Base-by-base conservation (phyloP, 352 stramenopile genomes). In the Phytophthora fragariaefolia region DNA sequence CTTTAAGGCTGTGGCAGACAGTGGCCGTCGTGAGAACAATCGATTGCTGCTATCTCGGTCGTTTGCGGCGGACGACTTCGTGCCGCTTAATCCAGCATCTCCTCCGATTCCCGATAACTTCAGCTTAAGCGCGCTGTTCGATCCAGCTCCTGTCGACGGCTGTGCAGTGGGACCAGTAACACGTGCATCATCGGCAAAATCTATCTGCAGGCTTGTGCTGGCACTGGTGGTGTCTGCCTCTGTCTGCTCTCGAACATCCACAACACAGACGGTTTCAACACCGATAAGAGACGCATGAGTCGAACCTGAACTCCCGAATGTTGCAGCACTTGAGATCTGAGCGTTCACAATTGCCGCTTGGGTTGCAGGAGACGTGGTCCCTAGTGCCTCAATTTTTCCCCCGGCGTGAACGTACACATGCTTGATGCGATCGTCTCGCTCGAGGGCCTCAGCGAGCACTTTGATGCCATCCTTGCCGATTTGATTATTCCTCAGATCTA, bases 381-480 rank as follows among this genome's bases (percentile, higher is more conserved):
- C 95, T 2, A 98, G 75, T 2, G 95, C 95, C 74, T 99, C 96
- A 42, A 99, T 98, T 78, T 98, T 98, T 12, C 93, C 95, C 17
- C 92, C 94, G 2, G 93, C 92, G 58, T 99, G 97, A 6, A 99
- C 95, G 71, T 99, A 98, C 43, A 99, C 96, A 74, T 99, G 97
- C 43, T 96, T 92, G 27, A 98, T 91, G 42, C 92, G 84, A 57
- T 96, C 88, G 55, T 93, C 97, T 24, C 95, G 80, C 62, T 98
- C 95, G 12, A 99, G 77, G 17, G 96, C 95, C 56, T 99, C 97
- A 1, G 95, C 96, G 34, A 99, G 80, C 15, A 96, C 87, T 58
- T 95, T 93, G 54, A 99, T 83, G 40, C 96, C 97, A n/a, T 97
- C 80, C 28, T 93, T 90, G 20, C 76, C 83, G 43, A 99, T 91